A percentile compares a stretch with the other conserved stretches of the same genome.
These are phyloP conservation scores for Scalesia atractyloides DNA, from an alignment of 129 eudicot species.

Conservation along the genomic window DNA sequence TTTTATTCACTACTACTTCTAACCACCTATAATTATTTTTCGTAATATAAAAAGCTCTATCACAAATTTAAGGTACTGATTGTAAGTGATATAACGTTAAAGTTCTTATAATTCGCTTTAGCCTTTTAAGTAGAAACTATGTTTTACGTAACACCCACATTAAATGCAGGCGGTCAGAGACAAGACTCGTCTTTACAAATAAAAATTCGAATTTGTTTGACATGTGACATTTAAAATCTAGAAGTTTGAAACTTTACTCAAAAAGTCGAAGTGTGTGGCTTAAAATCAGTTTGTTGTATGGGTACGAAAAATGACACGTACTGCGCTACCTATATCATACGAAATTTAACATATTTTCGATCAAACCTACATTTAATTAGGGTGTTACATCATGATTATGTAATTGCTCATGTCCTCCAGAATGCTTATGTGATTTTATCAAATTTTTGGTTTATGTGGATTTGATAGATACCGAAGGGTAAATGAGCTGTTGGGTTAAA, in stretches of 20 bases:
- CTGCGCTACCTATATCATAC: neutral
- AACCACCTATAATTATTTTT: too few relatives aligned
- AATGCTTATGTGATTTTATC: neutral
- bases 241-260: neutral
- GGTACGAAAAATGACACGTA: conserved; percentile 2
- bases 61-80: too few relatives aligned
- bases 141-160: too few relatives aligned
- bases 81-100: too few relatives aligned
- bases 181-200: too few relatives aligned
- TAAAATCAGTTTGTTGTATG: neutral
- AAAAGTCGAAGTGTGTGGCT: conserved; percentile 6
- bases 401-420: neutral
- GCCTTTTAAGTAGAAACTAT: too few relatives aligned
- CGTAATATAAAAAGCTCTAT: too few relatives aligned
- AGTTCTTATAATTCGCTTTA: too few relatives aligned
- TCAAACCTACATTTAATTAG: conserved; percentile 6
- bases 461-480: neutral
- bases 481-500: neutral
- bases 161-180: too few relatives aligned
- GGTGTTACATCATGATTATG: conserved; percentile 1
- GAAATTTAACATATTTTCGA: neutral
- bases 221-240: neutral
- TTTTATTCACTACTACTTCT: too few relatives aligned
- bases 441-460: neutral
- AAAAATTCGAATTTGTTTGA: too few relatives aligned